Conservation (phyloP, 306 rosid species). For the Aeschynomene evenia region DNA sequence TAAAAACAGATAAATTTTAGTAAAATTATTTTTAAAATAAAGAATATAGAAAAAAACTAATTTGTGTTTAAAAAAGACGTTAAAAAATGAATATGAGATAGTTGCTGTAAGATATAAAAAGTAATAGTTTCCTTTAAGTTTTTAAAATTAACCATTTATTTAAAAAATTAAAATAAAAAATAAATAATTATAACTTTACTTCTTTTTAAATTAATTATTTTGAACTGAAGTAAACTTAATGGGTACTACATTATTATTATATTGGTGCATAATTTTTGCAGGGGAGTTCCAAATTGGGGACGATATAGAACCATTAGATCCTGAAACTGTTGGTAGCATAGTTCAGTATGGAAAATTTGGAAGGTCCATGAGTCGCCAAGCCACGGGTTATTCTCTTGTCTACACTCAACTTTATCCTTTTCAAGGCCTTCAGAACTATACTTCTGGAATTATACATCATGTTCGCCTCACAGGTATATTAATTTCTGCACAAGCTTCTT, state of each 20-base stretch:
- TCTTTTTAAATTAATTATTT: no score
- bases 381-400: constrained; percentile 64
- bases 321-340: constrained; percentile 55
- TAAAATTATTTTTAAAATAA: no score
- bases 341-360: constrained; percentile 61
- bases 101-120: no score
- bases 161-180: no score
- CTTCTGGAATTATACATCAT: constrained; percentile 94
- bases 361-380: constrained; percentile 35
- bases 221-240: no score
- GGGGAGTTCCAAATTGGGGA: constrained; percentile 91
- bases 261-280: constrained; percentile 38
- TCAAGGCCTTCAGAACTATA: constrained; percentile 87
- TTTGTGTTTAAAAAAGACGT: no score
- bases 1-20: no score
- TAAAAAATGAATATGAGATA: no score
- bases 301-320: constrained; percentile 59
- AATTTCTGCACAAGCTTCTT: background rate
- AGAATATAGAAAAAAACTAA: no score
- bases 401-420: constrained; percentile 85
- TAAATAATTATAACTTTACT: no score
- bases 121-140: no score
- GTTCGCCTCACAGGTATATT: constrained; percentile 72
- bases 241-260: background rate
- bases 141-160: no score